Evolutionary conservation across 345 rosid species (phyloP).

Genomic region (Adansonia digitata): DNA sequence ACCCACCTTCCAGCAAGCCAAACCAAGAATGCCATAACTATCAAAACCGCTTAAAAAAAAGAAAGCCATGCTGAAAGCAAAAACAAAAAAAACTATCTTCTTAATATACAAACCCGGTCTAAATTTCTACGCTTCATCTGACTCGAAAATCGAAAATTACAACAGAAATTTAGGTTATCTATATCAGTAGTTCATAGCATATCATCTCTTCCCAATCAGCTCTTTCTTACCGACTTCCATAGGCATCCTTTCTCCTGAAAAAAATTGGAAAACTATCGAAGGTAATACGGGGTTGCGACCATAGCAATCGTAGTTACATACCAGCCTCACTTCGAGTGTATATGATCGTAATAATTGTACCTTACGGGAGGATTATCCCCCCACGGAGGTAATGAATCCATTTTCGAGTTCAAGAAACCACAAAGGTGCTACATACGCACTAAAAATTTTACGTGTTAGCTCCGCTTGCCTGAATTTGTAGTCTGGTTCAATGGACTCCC

Average conservation of each 20-base stretch:
- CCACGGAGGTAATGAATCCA: background rate
- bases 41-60: slow-evolving; percentile 5
- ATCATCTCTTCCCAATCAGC: slow-evolving; percentile 14
- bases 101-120: slow-evolving; percentile 31
- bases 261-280: slow-evolving; percentile 12
- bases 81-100: background rate
- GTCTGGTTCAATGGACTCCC: slow-evolving; percentile 30
- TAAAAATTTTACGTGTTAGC: slow-evolving; percentile 15
- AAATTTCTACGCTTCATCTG: slow-evolving; percentile 20
- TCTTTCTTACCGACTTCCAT: background rate
- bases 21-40: background rate
- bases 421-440: background rate
- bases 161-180: background rate
- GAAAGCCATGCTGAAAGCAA: background rate
- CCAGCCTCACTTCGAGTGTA: slow-evolving; percentile 3
- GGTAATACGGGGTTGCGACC: slow-evolving; percentile 3
- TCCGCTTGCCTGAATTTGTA: slow-evolving; percentile 17
- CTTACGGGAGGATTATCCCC: slow-evolving; percentile 6
- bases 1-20: background rate
- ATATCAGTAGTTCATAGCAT: slow-evolving; percentile 14
- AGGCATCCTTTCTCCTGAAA: slow-evolving; percentile 19
- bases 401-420: background rate
- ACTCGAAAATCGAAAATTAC: background rate
- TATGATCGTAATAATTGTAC: background rate
- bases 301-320: background rate